Evolutionary conservation across 2,329 filamentous ascomycete genomes (phyloP).

Genomic region (Stromatinia cepivora): DNA sequence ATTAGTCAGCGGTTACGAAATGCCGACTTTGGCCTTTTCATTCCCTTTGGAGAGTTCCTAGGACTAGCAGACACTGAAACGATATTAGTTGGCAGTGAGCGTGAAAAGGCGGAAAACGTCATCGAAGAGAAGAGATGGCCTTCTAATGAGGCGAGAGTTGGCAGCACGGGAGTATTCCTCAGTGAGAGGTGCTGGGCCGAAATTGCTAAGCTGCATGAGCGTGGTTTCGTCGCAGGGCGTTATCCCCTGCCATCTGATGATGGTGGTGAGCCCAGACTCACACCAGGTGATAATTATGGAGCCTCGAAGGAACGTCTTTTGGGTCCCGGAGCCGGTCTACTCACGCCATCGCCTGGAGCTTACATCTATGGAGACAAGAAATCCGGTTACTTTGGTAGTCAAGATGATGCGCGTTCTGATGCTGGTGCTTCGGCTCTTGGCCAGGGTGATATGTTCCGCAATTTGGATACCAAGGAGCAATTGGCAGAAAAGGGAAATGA

Average conservation of each 20-base stretch:
- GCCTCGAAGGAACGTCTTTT: conserved; percentile 62
- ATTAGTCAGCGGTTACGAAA: conserved; percentile 91
- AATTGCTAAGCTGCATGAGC: conserved; percentile 72
- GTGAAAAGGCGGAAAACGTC: conserved; percentile 87
- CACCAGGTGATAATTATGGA: conserved; percentile 58
- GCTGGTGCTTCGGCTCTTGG: conserved; percentile 89
- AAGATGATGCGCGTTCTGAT: conserved; percentile 81
- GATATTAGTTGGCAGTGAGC: conserved; percentile 85
- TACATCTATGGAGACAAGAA: conserved; percentile 73
- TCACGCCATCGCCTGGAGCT: conserved; percentile 56
- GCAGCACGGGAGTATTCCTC: conserved; percentile 90
- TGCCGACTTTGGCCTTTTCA: conserved; percentile 92
- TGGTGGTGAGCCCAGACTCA: conserved; percentile 61
- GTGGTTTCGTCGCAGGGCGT: conserved; percentile 53
- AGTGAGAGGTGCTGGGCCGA: conserved; percentile 97
- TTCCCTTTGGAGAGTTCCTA: conserved; percentile 94
- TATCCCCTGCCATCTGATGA: conserved; percentile 59
- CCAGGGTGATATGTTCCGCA: conserved; percentile 96
- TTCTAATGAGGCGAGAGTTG: conserved; percentile 83
- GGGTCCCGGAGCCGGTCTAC: conserved; percentile 46
- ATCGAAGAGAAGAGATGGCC: conserved; percentile 93
- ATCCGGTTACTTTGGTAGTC: conserved; percentile 75
- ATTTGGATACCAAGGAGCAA: conserved; percentile 88
- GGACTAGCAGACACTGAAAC: conserved; percentile 82
- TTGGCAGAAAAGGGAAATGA: conserved; percentile 95